Base-by-base conservation (phyloP, 768 basidiomycete genomes). In the Fibroporia radiculosa region DNA sequence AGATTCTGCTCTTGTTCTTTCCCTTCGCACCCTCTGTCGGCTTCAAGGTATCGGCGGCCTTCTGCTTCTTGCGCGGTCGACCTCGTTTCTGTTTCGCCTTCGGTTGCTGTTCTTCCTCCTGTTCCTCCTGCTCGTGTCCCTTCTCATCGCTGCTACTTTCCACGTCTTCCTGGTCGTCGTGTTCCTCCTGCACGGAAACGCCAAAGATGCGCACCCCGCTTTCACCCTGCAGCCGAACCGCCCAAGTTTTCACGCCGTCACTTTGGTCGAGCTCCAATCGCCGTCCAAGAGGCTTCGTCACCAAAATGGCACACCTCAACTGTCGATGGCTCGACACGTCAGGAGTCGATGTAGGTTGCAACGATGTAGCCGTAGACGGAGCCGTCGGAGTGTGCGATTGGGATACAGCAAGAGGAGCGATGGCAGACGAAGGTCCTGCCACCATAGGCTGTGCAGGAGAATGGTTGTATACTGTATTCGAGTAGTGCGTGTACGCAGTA, bases 181-280 rank as follows among this genome's bases (percentile, higher is more conserved):
- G 29, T 6, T 25, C 24, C 7, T 23, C 22, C 25, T 77, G 51
- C 44, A 81, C 81, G 18, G 62, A 63, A 38, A 86, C 65, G 44
- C 77, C 71, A 34, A 66, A 66, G 28, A 90, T 58, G 45, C 71
- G 60, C 14, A 90, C 42, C 2, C 68, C 70, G 3, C 71, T 71
- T 56, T 90, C 88, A 7, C 69, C 72, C 8, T 68, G 66, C 26
- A 89, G 68, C 37, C 79, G 71, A 60, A 87, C 66, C 3, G 77
- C 75, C 88, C 88, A 90, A 27, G 65, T 75, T 56, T 73, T 77
- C 38, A 90, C 88, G 3, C 86, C 84, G 42, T 87, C 83, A 33
- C 69, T 69, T 44, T 78, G 65, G 54, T 86, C 79, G 24, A 91
- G 65, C 24, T 64, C 65, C 29, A 90, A 61, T 16, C 65, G 65